These are phyloP conservation scores for Lactarius psammicola DNA, from an alignment of 768 basidiomycete species.

Conservation along the genomic window DNA sequence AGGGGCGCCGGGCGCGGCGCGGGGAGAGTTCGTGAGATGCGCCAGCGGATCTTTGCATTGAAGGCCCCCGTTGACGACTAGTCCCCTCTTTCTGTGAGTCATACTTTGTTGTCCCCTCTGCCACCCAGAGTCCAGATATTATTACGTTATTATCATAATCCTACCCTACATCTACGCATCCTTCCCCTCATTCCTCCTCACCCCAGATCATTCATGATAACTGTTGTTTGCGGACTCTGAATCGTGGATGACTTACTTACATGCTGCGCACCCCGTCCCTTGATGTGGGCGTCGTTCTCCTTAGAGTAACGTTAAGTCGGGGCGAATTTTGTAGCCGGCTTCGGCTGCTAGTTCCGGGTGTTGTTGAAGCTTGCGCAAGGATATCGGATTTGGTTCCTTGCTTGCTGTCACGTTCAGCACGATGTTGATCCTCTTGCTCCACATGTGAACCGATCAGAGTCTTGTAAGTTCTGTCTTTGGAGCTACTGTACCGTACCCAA, in stretches of 20 bases:
- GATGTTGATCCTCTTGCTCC: neutral
- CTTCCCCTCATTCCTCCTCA: neutral
- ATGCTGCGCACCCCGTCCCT: neutral
- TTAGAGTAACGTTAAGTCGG: neutral
- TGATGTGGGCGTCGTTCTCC: neutral
- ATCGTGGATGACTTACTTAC: neutral
- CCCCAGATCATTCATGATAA: neutral
- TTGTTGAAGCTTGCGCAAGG: too few species aligned
- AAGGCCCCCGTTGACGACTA: neutral
- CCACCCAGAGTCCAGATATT: too few species aligned
- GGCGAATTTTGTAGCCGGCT: neutral
- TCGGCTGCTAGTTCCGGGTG: neutral
- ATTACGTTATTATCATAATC: neutral
- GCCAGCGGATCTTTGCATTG: conserved; percentile 12
- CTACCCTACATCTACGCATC: too few species aligned
- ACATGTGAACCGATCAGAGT: neutral
- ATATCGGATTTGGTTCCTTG: neutral
- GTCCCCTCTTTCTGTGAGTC: neutral
- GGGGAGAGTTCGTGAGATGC: conserved; percentile 31
- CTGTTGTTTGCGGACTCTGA: neutral
- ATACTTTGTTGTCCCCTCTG: too few species aligned
- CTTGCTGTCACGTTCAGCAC: too few species aligned
- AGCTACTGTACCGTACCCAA: too few species aligned
- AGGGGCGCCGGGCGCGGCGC: conserved; percentile 66
- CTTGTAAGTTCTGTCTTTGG: neutral